Evolutionary conservation across 352 stramenopile genomes (phyloP), one percentile per base, ranked within the genome.

Genomic region (Phytophthora crassamura): DNA sequence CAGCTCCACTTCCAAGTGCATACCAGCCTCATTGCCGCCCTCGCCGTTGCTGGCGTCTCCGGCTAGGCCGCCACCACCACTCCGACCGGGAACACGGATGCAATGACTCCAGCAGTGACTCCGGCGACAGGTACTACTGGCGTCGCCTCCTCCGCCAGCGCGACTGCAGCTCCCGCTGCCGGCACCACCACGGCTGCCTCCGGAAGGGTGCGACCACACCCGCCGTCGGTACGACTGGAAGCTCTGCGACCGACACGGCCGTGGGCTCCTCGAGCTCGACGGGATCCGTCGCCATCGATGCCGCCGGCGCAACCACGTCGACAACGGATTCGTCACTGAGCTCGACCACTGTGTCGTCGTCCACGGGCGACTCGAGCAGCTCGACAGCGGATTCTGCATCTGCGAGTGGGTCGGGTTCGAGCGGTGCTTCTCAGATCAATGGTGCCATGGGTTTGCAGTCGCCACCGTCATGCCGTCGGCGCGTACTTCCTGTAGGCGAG

Each of bases 401-500:
- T 3, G 43, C 50, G 3, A 56, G 43, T 38, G 64, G 49, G 1
- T 72, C 64, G 5, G 57, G 58, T 5, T 72, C 64, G 20, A 72
- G 58, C 25, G 64, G 33, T 43, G 58, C 64, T 2, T 42, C 58
- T 55, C 64, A 64, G 46, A 30, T 72, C 45, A 64, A 43, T 8
- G 46, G 56, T 2, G 56, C 56, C 20, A 60, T 72, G 45, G 58
- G 64, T 9, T 39, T 1, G n/a, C 41, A 20, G 46, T 40, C 14
- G 59, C 58, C 14, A 57, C 58, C 3, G 51, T 57, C 5, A 16
- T 72, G 43, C 46, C 2, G n/a, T 72, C 11, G 45, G 54, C 6
- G 36, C 67, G 4, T 75, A 68, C 45, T 75, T 75, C 54, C 10
- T 75, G 54, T 71, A 75, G 9, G 15, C n/a, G n/a, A n/a, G n/a